These are phyloP conservation scores for Trichoderma hamatum DNA, from an alignment of 2,329 filamentous ascomycete genomes.

Conservation along the genomic window DNA sequence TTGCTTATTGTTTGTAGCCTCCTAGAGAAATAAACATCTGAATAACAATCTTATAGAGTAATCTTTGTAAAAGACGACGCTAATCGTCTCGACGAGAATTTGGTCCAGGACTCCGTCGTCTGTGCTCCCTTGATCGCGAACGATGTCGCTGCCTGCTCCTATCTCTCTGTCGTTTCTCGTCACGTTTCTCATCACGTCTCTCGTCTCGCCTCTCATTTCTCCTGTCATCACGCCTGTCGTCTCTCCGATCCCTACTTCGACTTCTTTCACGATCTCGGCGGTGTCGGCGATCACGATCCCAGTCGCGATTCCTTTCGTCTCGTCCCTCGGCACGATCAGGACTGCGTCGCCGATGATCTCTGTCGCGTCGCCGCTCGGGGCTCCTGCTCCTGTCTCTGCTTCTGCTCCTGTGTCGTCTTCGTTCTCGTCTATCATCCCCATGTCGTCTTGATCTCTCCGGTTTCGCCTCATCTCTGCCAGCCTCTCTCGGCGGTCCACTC, in stretches of 20 bases:
- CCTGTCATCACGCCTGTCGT: not conserved
- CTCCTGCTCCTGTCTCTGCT: constrained; percentile 39
- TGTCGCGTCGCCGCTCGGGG: constrained; percentile 35
- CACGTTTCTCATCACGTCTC: not conserved
- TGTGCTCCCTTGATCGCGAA: constrained; percentile 32
- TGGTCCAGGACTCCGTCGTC: constrained; percentile 21
- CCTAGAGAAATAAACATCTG: not conserved
- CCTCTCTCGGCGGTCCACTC: constrained; percentile 32
- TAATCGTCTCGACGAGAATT: constrained; percentile 21
- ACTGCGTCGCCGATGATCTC: constrained; percentile 28
- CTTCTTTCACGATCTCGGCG: constrained; percentile 25
- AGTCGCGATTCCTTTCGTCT: constrained; percentile 14
- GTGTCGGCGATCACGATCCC: constrained; percentile 24
- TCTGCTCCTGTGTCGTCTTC: constrained; percentile 42
- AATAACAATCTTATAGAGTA: not conserved
- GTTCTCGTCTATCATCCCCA: constrained; percentile 39
- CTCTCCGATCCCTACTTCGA: constrained; percentile 25
- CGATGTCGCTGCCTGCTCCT: constrained; percentile 29
- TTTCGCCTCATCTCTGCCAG: constrained; percentile 36
- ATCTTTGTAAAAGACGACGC: not conserved
- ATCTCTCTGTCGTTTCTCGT: constrained; percentile 23
- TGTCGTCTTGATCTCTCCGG: constrained; percentile 39
- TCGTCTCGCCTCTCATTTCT: not conserved
- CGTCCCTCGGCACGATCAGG: constrained; percentile 27
- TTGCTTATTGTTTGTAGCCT: not conserved